Evolutionary conservation across 2,329 filamentous ascomycete species (phyloP), one percentile per base, ranked within the genome.

Genomic region (Alternaria sp.): DNA sequence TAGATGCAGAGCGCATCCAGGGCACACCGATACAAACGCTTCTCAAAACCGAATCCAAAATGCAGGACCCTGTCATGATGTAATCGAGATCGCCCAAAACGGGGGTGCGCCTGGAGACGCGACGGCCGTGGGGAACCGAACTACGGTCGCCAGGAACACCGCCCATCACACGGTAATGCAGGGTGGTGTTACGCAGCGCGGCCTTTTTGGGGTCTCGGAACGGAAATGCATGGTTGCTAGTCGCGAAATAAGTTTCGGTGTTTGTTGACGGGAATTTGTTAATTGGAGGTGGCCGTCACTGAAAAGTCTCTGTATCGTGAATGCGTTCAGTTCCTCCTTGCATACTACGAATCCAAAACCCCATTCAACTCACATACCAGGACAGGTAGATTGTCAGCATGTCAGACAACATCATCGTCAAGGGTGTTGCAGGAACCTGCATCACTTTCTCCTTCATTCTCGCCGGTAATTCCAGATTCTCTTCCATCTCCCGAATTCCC

Each of bases 391-490:
- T 21, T 8, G 33, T 26, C 53, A 66, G 29, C 14, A 77, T 77
- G 74, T 74, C 75, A 13, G 70, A 74, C 49, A 74, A 67, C 54
- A 61, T 63, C 31, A 66, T 75, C 44, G 69, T 72, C 46, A 75
- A 80, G 63, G 64, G 76, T 45, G 76, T 83, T 13, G 73, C 80
- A 44, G 80, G 80, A 45, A 80, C 78, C 34, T 81, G 80, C 56
- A 77, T 83, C 53, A 78, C 80, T 10, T 80, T 80, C 61, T 83
- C 81, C 2, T 83, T 81, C 73, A 81, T 82, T 42, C 77, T 83
- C 13, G 77, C 81, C 36, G 81, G 81, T 82, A 70, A 62, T 70
- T 59, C 17, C 2, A 14, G 26, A 2, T 2, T 21, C 31, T 10
- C 14, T 23, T 17, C n/a, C n/a, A 51, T 2, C 24, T 11, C 10